Conservation (phyloP, 2,329 filamentous ascomycete species). For the Hymenoscyphus infarciens region DNA sequence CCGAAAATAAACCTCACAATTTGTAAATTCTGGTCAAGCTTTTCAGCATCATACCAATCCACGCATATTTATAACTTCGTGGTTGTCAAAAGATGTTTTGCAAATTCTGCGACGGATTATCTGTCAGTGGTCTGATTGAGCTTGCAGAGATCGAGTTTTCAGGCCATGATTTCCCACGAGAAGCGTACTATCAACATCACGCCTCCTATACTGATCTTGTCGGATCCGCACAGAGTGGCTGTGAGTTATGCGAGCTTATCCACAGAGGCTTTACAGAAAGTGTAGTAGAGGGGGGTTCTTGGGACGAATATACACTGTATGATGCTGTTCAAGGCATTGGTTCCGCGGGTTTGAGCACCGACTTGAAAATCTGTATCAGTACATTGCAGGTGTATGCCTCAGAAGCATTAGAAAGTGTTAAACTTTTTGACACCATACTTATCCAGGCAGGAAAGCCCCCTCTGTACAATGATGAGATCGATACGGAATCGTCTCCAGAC, state of each 20-base stretch:
- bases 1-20: too few species aligned
- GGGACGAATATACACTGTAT: too few species aligned
- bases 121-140: not conserved
- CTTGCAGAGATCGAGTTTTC: not conserved
- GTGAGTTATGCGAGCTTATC: not conserved
- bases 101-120: not conserved
- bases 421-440: not conserved
- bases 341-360: too few species aligned
- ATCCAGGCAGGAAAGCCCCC: not conserved
- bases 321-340: too few species aligned
- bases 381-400: not conserved
- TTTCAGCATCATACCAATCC: too few species aligned
- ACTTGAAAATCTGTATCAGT: not conserved
- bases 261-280: not conserved
- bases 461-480: too few species aligned
- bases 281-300: too few species aligned
- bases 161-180: not conserved
- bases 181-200: not conserved
- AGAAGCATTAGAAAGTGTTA: not conserved
- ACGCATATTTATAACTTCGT: too few species aligned
- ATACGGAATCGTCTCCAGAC: too few species aligned
- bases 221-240: not conserved
- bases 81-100: not conserved
- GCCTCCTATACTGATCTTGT: not conserved
- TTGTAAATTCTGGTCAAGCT: too few species aligned